Evolutionary conservation across 352 stramenopile genomes (phyloP).

Genomic region (Pythium folliculosum): DNA sequence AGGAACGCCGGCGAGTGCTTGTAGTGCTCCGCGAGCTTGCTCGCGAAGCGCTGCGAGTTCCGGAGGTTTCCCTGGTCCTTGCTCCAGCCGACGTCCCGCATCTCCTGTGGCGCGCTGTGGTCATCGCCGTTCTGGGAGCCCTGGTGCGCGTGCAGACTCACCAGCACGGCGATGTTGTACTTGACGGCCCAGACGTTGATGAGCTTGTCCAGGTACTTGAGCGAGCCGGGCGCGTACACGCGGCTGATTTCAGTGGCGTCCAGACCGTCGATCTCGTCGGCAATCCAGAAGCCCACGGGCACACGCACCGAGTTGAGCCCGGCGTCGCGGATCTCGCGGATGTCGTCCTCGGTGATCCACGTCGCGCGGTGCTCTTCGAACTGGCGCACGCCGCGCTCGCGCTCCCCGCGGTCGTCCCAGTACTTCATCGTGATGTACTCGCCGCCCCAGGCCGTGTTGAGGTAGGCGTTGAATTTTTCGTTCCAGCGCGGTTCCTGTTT

Average conservation of each 20-base stretch:
- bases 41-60: conserved; percentile 41
- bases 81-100: conserved; percentile 30
- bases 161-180: conserved; percentile 56
- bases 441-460: conserved; percentile 25
- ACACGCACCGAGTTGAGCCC: conserved; percentile 35
- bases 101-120: conserved; percentile 37
- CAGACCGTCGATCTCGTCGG: conserved; percentile 4
- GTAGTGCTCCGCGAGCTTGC: conserved; percentile 48
- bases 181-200: conserved; percentile 53
- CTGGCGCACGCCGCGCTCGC: conserved; percentile 17
- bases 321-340: conserved; percentile 36
- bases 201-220: conserved; percentile 55
- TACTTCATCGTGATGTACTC: conserved; percentile 33
- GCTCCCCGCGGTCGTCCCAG: neutral
- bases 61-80: conserved; percentile 30
- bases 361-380: conserved; percentile 46
- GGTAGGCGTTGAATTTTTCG: conserved; percentile 16
- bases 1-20: conserved; percentile 46
- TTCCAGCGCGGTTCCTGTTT: neutral
- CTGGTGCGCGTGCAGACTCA: conserved; percentile 55
- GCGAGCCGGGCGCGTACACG: conserved; percentile 29
- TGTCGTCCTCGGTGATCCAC: conserved; percentile 58
- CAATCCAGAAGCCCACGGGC: conserved; percentile 32
- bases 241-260: neutral
- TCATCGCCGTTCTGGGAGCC: conserved; percentile 64